These are phyloP conservation scores for Quercus wislizeni DNA, from an alignment of 306 rosid genomes.

Conservation along the genomic window DNA sequence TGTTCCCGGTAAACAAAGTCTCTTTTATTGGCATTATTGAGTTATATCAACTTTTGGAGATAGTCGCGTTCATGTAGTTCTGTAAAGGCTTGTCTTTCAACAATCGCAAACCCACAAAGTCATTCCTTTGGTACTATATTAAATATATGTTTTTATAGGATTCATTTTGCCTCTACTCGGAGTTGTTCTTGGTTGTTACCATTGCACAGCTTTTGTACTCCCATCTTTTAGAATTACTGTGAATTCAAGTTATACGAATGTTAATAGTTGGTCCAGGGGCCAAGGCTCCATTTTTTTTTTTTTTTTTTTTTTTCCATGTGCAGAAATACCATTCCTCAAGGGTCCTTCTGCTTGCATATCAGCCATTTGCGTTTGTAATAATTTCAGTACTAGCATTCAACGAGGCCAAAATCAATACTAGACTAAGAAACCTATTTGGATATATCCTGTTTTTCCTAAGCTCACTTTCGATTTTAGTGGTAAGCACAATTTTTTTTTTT, in stretches of 20 bases:
- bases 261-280: not conserved
- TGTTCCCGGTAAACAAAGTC: slow-evolving; percentile 67
- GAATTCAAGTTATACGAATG: not conserved
- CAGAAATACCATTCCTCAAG: slow-evolving; percentile 80
- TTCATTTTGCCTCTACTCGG: not conserved
- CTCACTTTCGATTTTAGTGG: slow-evolving; percentile 52
- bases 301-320: slow-evolving; percentile 9
- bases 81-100: not conserved
- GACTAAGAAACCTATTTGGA: slow-evolving; percentile 63
- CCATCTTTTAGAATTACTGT: not conserved
- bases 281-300: not conserved
- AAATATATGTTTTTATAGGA: not conserved
- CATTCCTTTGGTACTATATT: not conserved
- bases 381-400: slow-evolving; percentile 45
- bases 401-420: slow-evolving; percentile 65
- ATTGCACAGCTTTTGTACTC: not conserved
- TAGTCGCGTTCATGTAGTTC: not conserved
- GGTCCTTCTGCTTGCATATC: slow-evolving; percentile 78
- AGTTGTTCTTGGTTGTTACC: not conserved
- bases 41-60: not conserved
- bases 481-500: slow-evolving; percentile 15
- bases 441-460: slow-evolving; percentile 59
- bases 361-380: slow-evolving; percentile 79
- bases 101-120: not conserved
- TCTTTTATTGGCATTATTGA: slow-evolving; percentile 3